These are phyloP conservation scores for Solidago caesia DNA, from an alignment of 129 eudicot species.

Conservation along the genomic window DNA sequence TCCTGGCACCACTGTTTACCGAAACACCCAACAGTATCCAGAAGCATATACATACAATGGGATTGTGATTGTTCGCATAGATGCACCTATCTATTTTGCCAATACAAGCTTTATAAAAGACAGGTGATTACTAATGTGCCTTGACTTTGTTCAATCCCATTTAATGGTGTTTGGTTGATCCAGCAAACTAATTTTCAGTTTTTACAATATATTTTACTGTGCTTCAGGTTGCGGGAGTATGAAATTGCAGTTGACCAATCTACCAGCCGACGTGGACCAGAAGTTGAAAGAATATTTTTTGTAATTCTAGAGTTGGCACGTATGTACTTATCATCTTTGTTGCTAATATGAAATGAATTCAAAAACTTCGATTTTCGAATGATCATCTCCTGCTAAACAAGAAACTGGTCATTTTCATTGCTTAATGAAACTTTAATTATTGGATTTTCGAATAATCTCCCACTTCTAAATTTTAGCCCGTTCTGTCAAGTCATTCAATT, in stretches of 20 bases:
- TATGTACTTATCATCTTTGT: slow-evolving; percentile 38
- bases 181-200: background rate
- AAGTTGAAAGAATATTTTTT: slow-evolving; percentile 72
- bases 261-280: slow-evolving; percentile 70
- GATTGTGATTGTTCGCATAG: slow-evolving; percentile 91
- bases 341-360: background rate
- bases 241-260: slow-evolving; percentile 60
- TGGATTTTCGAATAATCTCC: background rate
- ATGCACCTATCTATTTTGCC: slow-evolving; percentile 98
- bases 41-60: slow-evolving; percentile 93
- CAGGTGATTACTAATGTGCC: slow-evolving; percentile 51
- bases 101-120: slow-evolving; percentile 95
- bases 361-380: background rate
- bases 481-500: background rate
- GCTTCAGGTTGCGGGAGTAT: slow-evolving; percentile 79
- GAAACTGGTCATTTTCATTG: background rate
- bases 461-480: background rate
- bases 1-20: slow-evolving; percentile 95
- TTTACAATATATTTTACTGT: background rate
- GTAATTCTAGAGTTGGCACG: slow-evolving; percentile 94
- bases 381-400: background rate
- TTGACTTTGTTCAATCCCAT: background rate
- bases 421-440: too few relatives aligned
- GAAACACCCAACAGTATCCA: slow-evolving; percentile 90
- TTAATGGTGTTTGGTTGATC: slow-evolving; percentile 7